These are phyloP conservation scores for Ormosia semicastrata DNA, from an alignment of 306 rosid genomes.

Conservation along the genomic window DNA sequence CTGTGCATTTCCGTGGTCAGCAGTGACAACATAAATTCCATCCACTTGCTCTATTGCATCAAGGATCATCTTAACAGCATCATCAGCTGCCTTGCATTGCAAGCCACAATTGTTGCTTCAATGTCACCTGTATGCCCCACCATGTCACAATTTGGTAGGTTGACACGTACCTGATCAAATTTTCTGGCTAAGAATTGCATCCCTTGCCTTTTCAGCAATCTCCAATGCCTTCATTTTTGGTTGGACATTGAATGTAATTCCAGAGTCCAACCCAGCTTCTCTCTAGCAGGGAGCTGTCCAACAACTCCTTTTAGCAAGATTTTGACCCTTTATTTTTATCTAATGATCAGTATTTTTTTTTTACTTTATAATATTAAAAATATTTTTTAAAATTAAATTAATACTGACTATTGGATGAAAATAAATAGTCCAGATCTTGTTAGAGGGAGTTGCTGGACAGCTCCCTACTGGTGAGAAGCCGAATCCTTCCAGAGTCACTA, in stretches of 20 bases:
- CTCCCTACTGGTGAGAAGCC: too few species aligned
- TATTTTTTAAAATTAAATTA: too few species aligned
- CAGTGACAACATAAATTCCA: constrained; percentile 96
- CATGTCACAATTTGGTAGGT: constrained; percentile 94
- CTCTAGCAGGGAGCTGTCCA: too few species aligned
- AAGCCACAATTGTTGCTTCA: constrained; percentile 89
- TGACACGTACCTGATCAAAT: constrained; percentile 89
- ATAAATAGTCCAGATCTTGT: too few species aligned
- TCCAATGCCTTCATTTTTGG: constrained; percentile 93
- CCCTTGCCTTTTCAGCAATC: constrained; percentile 91
- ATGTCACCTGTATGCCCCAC: constrained; percentile 95
- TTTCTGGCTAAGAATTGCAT: constrained; percentile 80
- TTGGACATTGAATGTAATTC: constrained; percentile 84
- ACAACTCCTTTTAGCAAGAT: too few species aligned
- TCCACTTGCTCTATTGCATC: constrained; percentile 93
- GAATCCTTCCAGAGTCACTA: too few species aligned
- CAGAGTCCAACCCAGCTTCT: too few species aligned
- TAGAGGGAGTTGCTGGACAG: too few species aligned
- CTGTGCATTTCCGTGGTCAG: constrained; percentile 98
- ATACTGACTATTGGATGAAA: too few species aligned
- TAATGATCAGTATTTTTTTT: too few species aligned
- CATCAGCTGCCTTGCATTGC: constrained; percentile 99
- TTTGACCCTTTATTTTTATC: too few species aligned
- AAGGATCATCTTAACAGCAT: constrained; percentile 88
- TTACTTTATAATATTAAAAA: too few species aligned